Base-by-base conservation (phyloP, 2,329 filamentous ascomycete species). In the Fusarium sp. region DNA sequence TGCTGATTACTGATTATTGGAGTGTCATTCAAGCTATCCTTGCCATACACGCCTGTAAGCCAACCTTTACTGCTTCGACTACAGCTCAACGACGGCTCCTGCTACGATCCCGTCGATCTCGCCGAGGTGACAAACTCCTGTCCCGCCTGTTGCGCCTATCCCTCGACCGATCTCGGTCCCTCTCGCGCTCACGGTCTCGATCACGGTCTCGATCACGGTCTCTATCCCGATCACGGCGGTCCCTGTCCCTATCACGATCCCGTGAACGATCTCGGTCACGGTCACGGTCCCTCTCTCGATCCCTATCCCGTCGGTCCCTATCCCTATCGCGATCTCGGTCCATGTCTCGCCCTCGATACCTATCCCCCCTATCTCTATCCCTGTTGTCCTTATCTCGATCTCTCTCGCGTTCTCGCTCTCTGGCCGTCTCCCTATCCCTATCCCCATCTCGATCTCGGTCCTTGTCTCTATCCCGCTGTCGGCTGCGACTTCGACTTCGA, bases 61-160 rank as follows among this genome's bases (percentile, higher is more conserved):
- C 61, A 77, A 75, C 58, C 77, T 77, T 50, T 80, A 76, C 36
- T 78, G 75, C 62, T 84, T 49, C 6, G 14, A 27, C 42, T 4
- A 25, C 42, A n/a, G 14, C 29, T 80, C 77, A 82, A 75, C 71
- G 80, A 78, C 76, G 82, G 74, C 60, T 79, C 74, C 72, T 77
- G 76, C 64, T 84, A 77, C 74, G 77, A 29, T 77, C 74, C n/a
- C 79, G 74, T 53, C 79, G 68, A 40, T 80, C 77, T 53, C 78
- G 74, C 6, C 77, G 77, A 9, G 79, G 77, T 8, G 79, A 80
- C 40, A 74, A n/a, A 62, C 78, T 81, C 20, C 69, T 63, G 6
- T 67, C 75, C 56, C 54, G 75, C 73, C 42, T 70, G 36, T 71
- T 62, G 73, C 75, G 50, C 75, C 68, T 66, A 14, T 70, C 68